These are phyloP conservation scores for Grammothele lineata DNA, from an alignment of 768 basidiomycete genomes.

Conservation along the genomic window DNA sequence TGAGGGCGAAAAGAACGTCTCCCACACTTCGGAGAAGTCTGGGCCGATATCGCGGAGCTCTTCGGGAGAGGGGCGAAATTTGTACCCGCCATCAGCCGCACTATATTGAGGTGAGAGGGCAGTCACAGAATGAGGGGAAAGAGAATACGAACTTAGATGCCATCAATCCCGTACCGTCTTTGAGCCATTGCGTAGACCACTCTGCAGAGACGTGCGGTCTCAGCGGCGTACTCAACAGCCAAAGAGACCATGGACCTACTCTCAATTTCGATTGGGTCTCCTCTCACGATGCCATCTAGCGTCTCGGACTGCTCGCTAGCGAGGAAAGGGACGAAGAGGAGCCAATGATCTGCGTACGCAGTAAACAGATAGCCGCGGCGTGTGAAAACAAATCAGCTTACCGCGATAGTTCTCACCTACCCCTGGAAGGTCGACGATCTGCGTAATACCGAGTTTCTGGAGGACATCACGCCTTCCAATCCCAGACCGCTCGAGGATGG, in stretches of 20 bases:
- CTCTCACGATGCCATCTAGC: constrained; percentile 17
- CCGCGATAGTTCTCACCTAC: constrained; percentile 42
- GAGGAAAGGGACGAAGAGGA: constrained; percentile 6
- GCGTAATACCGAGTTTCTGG: constrained; percentile 23
- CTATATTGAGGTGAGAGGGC: no score
- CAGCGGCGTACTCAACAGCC: no score
- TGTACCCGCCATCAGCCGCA: no score
- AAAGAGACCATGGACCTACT: no score
- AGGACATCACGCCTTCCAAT: constrained; percentile 33
- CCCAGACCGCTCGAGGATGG: constrained; percentile 52
- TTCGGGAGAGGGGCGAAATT: constrained; percentile 43
- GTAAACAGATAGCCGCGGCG: no score
- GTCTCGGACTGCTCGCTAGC: constrained; percentile 16
- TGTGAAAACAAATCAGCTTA: no score
- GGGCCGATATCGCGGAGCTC: constrained; percentile 48
- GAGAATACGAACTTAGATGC: constrained; percentile 18
- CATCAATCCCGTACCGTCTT: constrained; percentile 15
- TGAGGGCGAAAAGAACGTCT: constrained; percentile 41
- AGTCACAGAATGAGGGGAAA: no score
- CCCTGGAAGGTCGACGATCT: constrained; percentile 35
- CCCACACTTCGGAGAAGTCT: constrained; percentile 46
- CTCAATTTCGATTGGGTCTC: constrained; percentile 9
- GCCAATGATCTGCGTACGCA: constrained; percentile 1
- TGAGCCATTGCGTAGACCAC: constrained; percentile 12
- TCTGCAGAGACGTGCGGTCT: no score